Evolutionary conservation across 2,329 filamentous ascomycete genomes (phyloP), one percentile per base, ranked within the genome.

Genomic region (Aspergillus sp.): DNA sequence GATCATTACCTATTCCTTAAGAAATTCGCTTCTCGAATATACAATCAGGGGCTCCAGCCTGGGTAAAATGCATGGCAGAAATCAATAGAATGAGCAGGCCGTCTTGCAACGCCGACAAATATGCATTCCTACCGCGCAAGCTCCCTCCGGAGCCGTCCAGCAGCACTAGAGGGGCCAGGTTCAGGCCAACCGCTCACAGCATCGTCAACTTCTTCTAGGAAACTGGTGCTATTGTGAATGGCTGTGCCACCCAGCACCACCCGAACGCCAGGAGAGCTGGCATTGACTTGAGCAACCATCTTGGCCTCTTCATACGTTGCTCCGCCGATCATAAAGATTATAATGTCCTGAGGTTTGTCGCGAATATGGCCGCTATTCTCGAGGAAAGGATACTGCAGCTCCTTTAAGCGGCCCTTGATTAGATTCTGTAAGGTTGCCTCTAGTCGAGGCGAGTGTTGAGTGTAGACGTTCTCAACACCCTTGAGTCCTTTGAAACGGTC

Each of bases 401-500:
- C 90, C 63, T 85, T 88, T 53, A 99, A 74, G 26, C 89, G 84
- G 0, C 94, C 95, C 68, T 96, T 96, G 75, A 97, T 92, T 47
- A 99, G 78, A 62, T 93, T 93, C 67, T 96, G 93, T 16, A 99
- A 75, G 0, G 91, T 97, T 20, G 83, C 82, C 70, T 96, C 92
- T 14, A 99, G 73, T 19, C 90, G 81, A 0, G 95, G 91, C 5
- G 90, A 95, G 71, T 99, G 94, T 70, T 99, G 95, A 0, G 94
- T 99, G 70, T 99, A 99, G 24, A 99, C 94, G 63, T 99, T 99
- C 70, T 99, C 95, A 1, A 99, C 94, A 1, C 94, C 94, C 67
- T 97, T 96, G 13, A 99, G 79, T 0, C 94, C 94, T 66, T 95
- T 96, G 71, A 99, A 91, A 4, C 92, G 85, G 65, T 87, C 90